A percentile compares a stretch with the other conserved stretches of the same genome.
Evolutionary conservation across 768 basidiomycete genomes (phyloP).

Genomic region (Coprinopsis marcescibilis): DNA sequence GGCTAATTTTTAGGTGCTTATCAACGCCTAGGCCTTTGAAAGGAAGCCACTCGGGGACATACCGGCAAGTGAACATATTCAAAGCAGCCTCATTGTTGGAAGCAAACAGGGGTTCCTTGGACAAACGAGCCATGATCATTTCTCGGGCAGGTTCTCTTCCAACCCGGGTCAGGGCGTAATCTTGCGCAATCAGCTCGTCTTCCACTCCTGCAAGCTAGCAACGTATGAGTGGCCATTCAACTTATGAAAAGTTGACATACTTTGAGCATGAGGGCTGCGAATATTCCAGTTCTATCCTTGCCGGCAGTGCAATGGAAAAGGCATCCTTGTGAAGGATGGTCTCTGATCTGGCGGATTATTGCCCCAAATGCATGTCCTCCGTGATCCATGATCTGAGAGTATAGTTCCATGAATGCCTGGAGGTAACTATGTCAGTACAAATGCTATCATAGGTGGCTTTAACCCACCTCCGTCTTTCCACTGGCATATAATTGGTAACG

Average conservation of each 20-base stretch:
- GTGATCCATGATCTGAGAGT: slow-evolving; percentile 75
- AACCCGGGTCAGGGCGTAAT: slow-evolving; percentile 73
- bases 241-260: slow-evolving; percentile 28
- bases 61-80: slow-evolving; percentile 84
- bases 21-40: too few species aligned
- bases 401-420: slow-evolving; percentile 76
- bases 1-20: too few species aligned
- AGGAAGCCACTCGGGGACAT: slow-evolving; percentile 16
- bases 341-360: slow-evolving; percentile 69
- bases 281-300: slow-evolving; percentile 76
- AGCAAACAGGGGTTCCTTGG: slow-evolving; percentile 68
- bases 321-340: slow-evolving; percentile 57
- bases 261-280: slow-evolving; percentile 68
- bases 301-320: slow-evolving; percentile 84
- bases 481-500: slow-evolving; percentile 72
- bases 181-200: slow-evolving; percentile 56
- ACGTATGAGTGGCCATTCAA: slow-evolving; percentile 1
- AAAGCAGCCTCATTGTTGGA: slow-evolving; percentile 68
- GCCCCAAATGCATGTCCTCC: slow-evolving; percentile 63
- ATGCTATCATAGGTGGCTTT: slow-evolving; percentile 1
- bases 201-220: slow-evolving; percentile 67
- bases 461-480: slow-evolving; percentile 66
- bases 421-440: neutral
- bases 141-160: slow-evolving; percentile 76
- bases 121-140: slow-evolving; percentile 61